phyloP scores from a whole-genome alignment of 73 alveolate genomes.

The Symbiodinium pilosum region DNA sequence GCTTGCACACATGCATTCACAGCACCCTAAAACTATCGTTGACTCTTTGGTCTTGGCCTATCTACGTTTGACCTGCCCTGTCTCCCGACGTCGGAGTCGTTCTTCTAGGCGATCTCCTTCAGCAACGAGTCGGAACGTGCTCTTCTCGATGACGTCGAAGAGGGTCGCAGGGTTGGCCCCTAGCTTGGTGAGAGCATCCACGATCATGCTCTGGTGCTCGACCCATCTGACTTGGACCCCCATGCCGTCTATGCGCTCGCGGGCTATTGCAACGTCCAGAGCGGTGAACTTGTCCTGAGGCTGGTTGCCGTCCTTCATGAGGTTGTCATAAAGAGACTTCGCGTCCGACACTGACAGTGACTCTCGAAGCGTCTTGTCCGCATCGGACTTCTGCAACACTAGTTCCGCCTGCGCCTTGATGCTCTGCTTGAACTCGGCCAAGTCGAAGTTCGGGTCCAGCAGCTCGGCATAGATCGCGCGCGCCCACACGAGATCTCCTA shows the following conservation, averaged over 20 bases:
- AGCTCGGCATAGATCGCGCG: neutral
- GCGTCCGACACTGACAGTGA: neutral
- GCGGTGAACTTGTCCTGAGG: neutral
- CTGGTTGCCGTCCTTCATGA: neutral
- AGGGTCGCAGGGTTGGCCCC: neutral
- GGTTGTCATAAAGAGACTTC: neutral
- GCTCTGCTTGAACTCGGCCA: neutral
- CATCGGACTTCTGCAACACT: no score
- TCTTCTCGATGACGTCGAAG: neutral
- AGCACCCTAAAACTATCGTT: no score
- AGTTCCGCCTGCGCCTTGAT: neutral
- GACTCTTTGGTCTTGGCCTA: no score
- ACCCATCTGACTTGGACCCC: neutral
- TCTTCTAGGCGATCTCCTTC: neutral
- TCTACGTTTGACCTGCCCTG: no score
- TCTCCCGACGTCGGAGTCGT: no score
- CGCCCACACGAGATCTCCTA: neutral
- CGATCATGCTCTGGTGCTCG: neutral
- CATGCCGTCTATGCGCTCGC: neutral
- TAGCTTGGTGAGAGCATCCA: neutral
- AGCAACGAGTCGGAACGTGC: neutral
- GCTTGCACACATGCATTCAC: no score
- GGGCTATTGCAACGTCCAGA: neutral
- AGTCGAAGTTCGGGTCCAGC: neutral
- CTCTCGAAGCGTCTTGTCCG: no score